Base-by-base conservation (phyloP, 2,329 filamentous ascomycete species). In the Fusarium buharicum region DNA sequence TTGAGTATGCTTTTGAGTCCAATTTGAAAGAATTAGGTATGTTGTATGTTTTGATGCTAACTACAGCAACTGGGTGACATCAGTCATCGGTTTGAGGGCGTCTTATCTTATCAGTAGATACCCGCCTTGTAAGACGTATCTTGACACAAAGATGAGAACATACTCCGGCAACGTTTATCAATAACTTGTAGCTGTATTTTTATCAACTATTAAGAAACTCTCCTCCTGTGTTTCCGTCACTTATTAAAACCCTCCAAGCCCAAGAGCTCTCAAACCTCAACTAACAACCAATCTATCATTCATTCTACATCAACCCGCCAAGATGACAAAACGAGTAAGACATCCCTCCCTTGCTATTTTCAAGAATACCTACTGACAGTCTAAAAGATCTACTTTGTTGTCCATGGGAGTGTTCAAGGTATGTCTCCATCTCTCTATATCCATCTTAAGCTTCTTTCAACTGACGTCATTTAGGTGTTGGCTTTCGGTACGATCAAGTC, bases 331-430 rank as follows among this genome's bases (percentile, higher is more conserved):
- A 71, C 71, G 77, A 56, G 78, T 78, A 70, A 43, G 67, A 9
- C 12, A 11, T 33, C 51, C 18, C 3, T 12, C 14, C 11, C 4
- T 17, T 24, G 10, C 2, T 12, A 11, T 12, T 2, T 31, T 3
- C 2, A 12, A n/a, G 12, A 33, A 6, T 10, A 14, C 4, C n/a
- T 38, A 6, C 40, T 70, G 22, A 69, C 17, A 14, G 3, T 3
- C n/a, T 18, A 0, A 6, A 44, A 88, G 85, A 76, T 88, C 28
- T 86, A 85, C 66, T 90, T 88, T 71, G 76, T 84, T 14, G 88
- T 87, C 55, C 86, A 90, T 67, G 89, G 89, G 50, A 81, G 81
- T 34, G 90, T 92, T 12, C 89, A 92, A 82, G 89, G 89, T 88
- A 76, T 59, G 77, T 65, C 48, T 8, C 34, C 59, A 77, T 65